Base-by-base conservation (phyloP, 441 rosid genomes). In the Bruguiera hainesii region DNA sequence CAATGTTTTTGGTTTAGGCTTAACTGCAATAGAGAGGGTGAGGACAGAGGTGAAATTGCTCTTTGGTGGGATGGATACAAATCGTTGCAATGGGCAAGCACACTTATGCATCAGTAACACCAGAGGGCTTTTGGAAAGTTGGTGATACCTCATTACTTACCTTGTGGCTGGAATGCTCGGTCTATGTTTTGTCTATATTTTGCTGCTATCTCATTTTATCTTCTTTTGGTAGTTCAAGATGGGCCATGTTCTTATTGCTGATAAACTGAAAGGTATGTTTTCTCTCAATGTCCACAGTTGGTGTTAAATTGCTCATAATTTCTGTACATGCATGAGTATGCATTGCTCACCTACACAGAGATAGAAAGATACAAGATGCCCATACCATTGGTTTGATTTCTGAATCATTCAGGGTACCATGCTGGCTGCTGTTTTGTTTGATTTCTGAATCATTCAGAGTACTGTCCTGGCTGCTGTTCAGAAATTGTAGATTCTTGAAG, bases 91-190 rank as follows among this genome's bases (percentile, higher is more conserved):
- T 78, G 97, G 97, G 52, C 48, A 73, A 87, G 56, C 91, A 89
- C 66, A 79, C 88, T 31, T 91, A 78, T 77, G 90, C 84, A 74
- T 86, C 96, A 20, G 90, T 89, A 48, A 79, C 90, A 28, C 79
- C 26, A 69, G 89, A 86, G 73, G 97, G 93, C 55, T 91, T 89
- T 64, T 91, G 97, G 97, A 89, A 91, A 96, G 95, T 81, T 78
- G 30, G 78, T 60, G 15, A 31, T 63, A 49, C 6, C 56, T 62
- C 23, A 29, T 61, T 56, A 11, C 55, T 39, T 33, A 62, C 64
- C 66, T 29, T 20, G 10, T 31, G 19, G 6, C 66, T 48, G 28
- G 33, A 49, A 10, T 39, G 33, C 37, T 16, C 11, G 25, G 25
- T 71, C 5, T 55, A 42, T 8, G 51, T 63, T 60, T 19, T 7